Evolutionary conservation across 352 stramenopile species (phyloP), one percentile per base, ranked within the genome.

Genomic region (Pythium sp.): DNA sequence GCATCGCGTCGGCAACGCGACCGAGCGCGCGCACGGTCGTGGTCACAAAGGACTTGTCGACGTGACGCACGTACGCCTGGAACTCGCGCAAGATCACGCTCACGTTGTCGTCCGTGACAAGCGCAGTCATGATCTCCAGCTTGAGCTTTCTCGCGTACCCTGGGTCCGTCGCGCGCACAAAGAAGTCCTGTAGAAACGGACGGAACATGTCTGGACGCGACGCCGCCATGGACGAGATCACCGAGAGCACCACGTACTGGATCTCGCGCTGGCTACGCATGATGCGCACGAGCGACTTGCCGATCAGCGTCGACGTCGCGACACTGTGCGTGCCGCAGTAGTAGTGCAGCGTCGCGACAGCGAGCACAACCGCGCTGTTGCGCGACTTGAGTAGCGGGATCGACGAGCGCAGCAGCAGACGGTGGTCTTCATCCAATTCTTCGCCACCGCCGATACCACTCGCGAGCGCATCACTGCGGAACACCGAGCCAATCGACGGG

Each of bases 121-220:
- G 68, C 2, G 89, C 84, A 15, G 93, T 97, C 62, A 99, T 75
- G 64, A 99, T 98, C 77, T 99, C 97, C 11, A 99, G 87, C 85
- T 99, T 99, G 60, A 99, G 90, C 60, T 98, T 92, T 34, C 96
- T 87, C 14, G 96, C 97, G 72, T 99, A 99, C 0, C 87, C 89
- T 20, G 97, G 93, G 74, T 99, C 97, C 18, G 95, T 95, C 32
- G 95, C 93, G 58, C 95, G 78, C 1, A 99, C 96, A 73, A 99
- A 99, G 72, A 99, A 99, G 69, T 99, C 95, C 66, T 96, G 83
- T 43, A 99, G 77, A 75, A 98, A 99, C 9, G 94, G 94, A 12
- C 85, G 88, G 77, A 99, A 99, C 72, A 98, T 98, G 57, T 94
- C 95, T 18, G 98, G 95, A 62, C 90, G 94, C 58, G 98, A 92